Base-by-base conservation (phyloP, 2,329 filamentous ascomycete genomes). In the Xylaria digitata region DNA sequence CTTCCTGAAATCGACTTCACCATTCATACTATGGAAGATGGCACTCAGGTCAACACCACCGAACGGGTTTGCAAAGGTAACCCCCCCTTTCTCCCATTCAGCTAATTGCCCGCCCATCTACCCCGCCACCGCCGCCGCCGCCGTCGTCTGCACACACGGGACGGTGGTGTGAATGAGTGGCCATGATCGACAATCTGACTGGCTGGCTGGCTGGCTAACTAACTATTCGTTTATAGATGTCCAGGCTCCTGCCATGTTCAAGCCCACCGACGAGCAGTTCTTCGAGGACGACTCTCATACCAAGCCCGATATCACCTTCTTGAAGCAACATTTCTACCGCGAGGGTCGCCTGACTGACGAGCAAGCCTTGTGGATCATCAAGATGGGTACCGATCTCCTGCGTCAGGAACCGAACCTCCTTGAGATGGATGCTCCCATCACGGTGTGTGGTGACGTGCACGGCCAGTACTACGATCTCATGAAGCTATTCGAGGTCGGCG, bases 371-470 rank as follows among this genome's bases (percentile, higher is more conserved):
- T 98, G 91, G 90, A 99, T 99, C 76, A 90, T 99, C 79, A 88
- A 89, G 75, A 90, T 91, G 74, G 96, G 95, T 69, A 94, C 93
- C 63, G 92, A 97, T 80, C 83, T 99, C 57, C 86, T 99, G 75
- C 91, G 91, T 77, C 86, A 90, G 69, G 96, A 99, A 83, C 95
- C 96, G 71, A 99, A 98, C 80, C 85, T 99, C 71, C 86, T 99
- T 73, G 96, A 99, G 85, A 99, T 99, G 96, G 96, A 99, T 80
- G 96, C 96, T 46, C 96, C 96, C 68, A 99, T 99, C 78, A 99
- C 96, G 9, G 96, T 99, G 57, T 99, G 96, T 77, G 96, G 96
- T 78, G 96, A 99, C 77, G 94, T 99, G 61, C 96, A 99, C 81
- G 96, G 96, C 73, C 96, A 99, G 83, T 99, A 98, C 84, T 99